Base-by-base conservation (phyloP, 768 basidiomycete species). In the Gelatoporia subvermispora region DNA sequence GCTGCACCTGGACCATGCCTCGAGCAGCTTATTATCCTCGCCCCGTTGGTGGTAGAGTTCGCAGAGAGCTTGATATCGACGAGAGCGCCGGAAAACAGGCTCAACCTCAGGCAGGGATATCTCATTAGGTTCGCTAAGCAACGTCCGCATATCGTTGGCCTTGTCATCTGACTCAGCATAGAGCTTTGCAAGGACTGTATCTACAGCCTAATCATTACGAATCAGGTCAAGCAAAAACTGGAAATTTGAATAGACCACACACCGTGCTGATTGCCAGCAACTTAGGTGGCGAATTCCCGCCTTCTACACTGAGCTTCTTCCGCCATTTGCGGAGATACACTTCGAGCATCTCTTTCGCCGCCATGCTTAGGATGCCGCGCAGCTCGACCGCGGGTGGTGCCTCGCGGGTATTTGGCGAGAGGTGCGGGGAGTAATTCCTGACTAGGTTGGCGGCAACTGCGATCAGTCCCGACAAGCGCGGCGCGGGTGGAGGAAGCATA, bases 381-480 rank as follows among this genome's bases (percentile, higher is more conserved):
- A 93, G 72, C 59, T 86, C 86, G 17, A 77, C 75, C 2, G 90
- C 82, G 3, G 85, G 76, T 13, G 85, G 82, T 5, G 90, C 84
- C 18, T 75, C 70, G 22, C 75, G 77, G 3, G 85, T 82, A 58
- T 81, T 74, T 17, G 82, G 87, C 21, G 79, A 66, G 57, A 95
- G 77, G 68, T 93, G 85, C 15, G 93, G 92, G 38, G 88, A 88
- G 65, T 94, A 93, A 62, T 93, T 93, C 74, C 80, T 78, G 75
- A 91, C 88, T 88, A 94, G 72, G 77, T 92, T 90, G 60, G 74
- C 78, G 67, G 78, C 78, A 78, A 93, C 93, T 93, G 72, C 61
- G 69, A 72, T 86, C 80, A 88, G 85, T 82, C 78, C 78, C 74
- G 77, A 74, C 65, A 67, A 70, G 69, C 65, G 72, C 37, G 50